Conservation (phyloP, 257 asterid species). For the Coffea eugenioides region DNA sequence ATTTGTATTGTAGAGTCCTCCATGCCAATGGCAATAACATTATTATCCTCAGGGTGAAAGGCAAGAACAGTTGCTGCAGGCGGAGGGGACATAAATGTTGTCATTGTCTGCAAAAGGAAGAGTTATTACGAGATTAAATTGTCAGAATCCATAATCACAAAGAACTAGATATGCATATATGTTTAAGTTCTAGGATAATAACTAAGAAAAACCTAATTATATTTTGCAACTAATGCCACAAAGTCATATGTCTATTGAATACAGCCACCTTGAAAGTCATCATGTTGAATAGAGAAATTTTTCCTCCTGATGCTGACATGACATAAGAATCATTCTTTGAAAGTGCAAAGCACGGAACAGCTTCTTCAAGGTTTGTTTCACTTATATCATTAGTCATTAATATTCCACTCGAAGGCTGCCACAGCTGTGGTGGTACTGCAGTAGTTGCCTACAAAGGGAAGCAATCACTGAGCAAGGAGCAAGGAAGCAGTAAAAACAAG, state of each 20-base stretch:
- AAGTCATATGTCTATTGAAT: background rate
- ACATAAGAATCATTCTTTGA: slow-evolving; percentile 62
- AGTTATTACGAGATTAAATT: background rate
- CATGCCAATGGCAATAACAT: slow-evolving; percentile 71
- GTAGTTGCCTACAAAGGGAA: slow-evolving; percentile 47
- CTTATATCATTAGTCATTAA: slow-evolving; percentile 64
- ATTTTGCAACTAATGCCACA: background rate
- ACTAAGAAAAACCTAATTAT: background rate
- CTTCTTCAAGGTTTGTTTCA: slow-evolving; percentile 56
- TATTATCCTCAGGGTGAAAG: slow-evolving; percentile 67
- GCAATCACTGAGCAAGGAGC: background rate
- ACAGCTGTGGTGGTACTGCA: slow-evolving; percentile 46
- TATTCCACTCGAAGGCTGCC: slow-evolving; percentile 68
- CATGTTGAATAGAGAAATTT: slow-evolving; percentile 59
- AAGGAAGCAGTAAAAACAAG: slow-evolving; percentile 9
- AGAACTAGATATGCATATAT: background rate
- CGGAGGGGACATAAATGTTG: slow-evolving; percentile 66
- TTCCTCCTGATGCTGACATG: slow-evolving; percentile 79
- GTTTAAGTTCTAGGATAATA: background rate
- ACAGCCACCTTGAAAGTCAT: slow-evolving; percentile 58
- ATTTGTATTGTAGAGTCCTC: slow-evolving; percentile 62
- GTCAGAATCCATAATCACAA: background rate
- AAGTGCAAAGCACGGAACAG: slow-evolving; percentile 71
- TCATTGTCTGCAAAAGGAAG: slow-evolving; percentile 50
- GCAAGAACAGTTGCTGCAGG: slow-evolving; percentile 68